phyloP scores from a whole-genome alignment of 2,329 filamentous ascomycete genomes.

The Podosphaera xanthii region DNA sequence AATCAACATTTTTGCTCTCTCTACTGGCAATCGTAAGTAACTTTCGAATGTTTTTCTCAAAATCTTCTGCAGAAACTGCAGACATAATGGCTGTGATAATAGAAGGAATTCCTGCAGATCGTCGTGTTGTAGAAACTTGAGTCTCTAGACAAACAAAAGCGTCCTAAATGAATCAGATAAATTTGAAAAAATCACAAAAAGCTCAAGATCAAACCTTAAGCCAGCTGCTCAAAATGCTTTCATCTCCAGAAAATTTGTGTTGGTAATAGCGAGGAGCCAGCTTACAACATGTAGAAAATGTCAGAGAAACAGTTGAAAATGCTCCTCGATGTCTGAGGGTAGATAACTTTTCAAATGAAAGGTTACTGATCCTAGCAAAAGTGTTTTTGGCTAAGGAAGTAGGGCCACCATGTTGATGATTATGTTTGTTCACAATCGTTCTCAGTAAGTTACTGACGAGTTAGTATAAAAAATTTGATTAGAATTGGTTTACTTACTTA shows the following conservation, averaged over 20 bases:
- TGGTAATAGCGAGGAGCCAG: constrained; percentile 18
- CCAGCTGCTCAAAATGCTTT: neutral
- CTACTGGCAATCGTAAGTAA: constrained; percentile 35
- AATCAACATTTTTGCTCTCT: constrained; percentile 27
- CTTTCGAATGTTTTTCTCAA: constrained; percentile 39
- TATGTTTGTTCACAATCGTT: constrained; percentile 27
- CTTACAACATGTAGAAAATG: constrained; percentile 62
- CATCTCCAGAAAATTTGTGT: neutral
- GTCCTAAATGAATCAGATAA: constrained; percentile 20
- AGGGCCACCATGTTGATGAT: constrained; percentile 14
- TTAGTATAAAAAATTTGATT: constrained; percentile 2
- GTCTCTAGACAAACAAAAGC: constrained; percentile 47
- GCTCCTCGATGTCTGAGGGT: constrained; percentile 75
- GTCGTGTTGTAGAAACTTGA: constrained; percentile 61
- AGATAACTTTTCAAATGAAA: constrained; percentile 65
- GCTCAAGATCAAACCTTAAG: neutral
- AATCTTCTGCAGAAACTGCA: constrained; percentile 35
- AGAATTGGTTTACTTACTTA: constrained; percentile 17
- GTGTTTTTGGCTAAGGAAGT: constrained; percentile 28
- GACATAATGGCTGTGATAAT: constrained; percentile 63
- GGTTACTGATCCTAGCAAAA: constrained; percentile 42
- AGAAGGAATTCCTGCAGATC: constrained; percentile 79
- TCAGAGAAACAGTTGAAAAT: constrained; percentile 78
- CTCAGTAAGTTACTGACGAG: constrained; percentile 45
- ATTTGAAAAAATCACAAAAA: neutral